phyloP scores from a whole-genome alignment of 2,329 filamentous ascomycete species.

The Neonectria faginata region DNA sequence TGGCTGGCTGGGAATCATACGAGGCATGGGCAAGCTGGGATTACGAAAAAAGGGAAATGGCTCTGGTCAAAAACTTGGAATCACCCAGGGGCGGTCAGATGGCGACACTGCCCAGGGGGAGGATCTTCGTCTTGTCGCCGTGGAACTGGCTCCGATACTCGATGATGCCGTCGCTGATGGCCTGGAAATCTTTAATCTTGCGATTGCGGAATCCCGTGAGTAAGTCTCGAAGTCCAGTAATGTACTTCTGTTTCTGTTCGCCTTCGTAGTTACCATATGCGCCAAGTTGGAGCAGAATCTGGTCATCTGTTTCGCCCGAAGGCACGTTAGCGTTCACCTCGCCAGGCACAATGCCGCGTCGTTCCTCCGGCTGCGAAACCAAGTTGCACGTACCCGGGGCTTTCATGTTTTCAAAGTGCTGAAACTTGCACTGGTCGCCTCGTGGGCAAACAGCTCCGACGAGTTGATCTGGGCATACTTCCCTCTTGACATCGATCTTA shows the following conservation, averaged over 20 bases:
- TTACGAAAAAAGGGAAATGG: conserved; percentile 33
- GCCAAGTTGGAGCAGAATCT: conserved; percentile 78
- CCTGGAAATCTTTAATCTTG: conserved; percentile 73
- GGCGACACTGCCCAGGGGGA: conserved; percentile 65
- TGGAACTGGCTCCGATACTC: conserved; percentile 74
- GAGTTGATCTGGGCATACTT: conserved; percentile 82
- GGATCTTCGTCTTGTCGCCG: conserved; percentile 71
- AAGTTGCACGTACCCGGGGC: conserved; percentile 52
- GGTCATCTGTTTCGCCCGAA: conserved; percentile 69
- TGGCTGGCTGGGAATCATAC: conserved; percentile 26
- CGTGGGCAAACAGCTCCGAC: conserved; percentile 76
- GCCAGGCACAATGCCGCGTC: conserved; percentile 37
- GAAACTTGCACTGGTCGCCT: conserved; percentile 76
- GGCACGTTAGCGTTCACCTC: conserved; percentile 62
- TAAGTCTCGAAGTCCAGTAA: conserved; percentile 70
- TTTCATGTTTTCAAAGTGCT: conserved; percentile 75
- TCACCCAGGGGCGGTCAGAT: conserved; percentile 42
- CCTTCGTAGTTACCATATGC: conserved; percentile 72
- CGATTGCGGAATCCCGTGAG: conserved; percentile 69
- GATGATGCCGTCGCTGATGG: conserved; percentile 75
- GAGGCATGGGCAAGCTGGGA: conserved; percentile 21
- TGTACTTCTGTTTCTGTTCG: conserved; percentile 71
- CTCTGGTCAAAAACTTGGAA: conserved; percentile 11
- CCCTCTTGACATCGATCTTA: conserved; percentile 80
- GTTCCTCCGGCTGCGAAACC: conserved; percentile 32